Evolutionary conservation across 805 yeast species (phyloP).

Genomic region (Hanseniaspora thailandica): DNA sequence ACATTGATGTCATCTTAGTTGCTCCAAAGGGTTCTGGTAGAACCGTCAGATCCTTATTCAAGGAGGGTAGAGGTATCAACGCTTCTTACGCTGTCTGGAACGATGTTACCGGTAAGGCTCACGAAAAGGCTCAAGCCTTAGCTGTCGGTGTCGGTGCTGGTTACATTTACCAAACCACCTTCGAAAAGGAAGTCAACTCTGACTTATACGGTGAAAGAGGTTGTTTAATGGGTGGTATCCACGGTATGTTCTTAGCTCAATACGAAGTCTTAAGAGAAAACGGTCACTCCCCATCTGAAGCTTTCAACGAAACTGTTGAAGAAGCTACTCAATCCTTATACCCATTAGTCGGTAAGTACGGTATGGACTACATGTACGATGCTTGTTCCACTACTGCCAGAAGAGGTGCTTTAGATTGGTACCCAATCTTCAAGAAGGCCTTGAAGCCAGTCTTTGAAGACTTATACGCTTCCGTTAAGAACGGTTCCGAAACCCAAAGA

Average conservation of each 20-base stretch:
- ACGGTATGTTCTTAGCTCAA: constrained; percentile 99
- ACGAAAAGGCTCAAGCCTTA: constrained; percentile 95
- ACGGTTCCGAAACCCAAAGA: constrained; percentile 96
- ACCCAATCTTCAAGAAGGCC: constrained; percentile 97
- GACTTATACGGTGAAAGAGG: constrained; percentile 99
- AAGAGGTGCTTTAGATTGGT: constrained; percentile 99
- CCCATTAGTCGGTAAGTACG: constrained; percentile 98
- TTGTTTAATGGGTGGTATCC: constrained; percentile 99
- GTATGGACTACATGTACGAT: constrained; percentile 99
- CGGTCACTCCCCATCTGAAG: constrained; percentile 99
- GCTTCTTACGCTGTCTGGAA: constrained; percentile 99
- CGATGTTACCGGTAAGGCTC: constrained; percentile 97
- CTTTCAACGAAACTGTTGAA: constrained; percentile 99
- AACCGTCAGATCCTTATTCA: constrained; percentile 97
- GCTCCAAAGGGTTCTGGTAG: constrained; percentile 99
- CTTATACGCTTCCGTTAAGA: constrained; percentile 85
- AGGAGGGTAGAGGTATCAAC: constrained; percentile 99
- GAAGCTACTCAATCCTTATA: constrained; percentile 99
- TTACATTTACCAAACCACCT: constrained; percentile 98
- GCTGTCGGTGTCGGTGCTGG: constrained; percentile 99
- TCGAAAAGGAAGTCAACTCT: constrained; percentile 97
- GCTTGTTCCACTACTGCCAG: constrained; percentile 99
- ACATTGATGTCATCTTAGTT: constrained; percentile 93
- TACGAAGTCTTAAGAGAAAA: constrained; percentile 99
- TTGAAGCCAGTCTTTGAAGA: constrained; percentile 97